These are phyloP conservation scores for Aquilaria yunnanensis DNA, from an alignment of 345 rosid species.

Conservation along the genomic window DNA sequence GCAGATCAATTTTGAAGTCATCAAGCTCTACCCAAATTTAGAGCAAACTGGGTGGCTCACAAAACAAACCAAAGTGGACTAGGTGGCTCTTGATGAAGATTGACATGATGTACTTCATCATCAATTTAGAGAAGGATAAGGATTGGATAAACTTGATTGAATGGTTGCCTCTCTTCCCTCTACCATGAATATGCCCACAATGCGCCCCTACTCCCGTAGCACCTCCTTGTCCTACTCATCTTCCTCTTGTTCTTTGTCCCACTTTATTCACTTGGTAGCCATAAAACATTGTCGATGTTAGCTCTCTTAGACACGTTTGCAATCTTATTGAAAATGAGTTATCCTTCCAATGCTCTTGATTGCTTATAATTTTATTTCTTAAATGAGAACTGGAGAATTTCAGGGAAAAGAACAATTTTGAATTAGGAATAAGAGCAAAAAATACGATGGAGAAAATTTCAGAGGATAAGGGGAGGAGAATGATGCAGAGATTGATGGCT, in stretches of 20 bases:
- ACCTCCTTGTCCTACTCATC: slow-evolving; percentile 34
- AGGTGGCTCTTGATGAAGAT: too few relatives aligned
- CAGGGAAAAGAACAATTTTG: slow-evolving; percentile 14
- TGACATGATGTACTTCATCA: too few relatives aligned
- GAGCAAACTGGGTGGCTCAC: too few relatives aligned
- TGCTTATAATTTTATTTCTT: slow-evolving; percentile 59
- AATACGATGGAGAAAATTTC: slow-evolving; percentile 7
- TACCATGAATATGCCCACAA: slow-evolving; percentile 72
- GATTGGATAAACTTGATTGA: slow-evolving; percentile 76
- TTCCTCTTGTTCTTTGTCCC: slow-evolving; percentile 41
- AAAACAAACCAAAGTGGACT: too few relatives aligned
- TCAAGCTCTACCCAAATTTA: too few relatives aligned
- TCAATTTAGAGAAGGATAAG: slow-evolving; percentile 6
- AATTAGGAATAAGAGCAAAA: slow-evolving; percentile 20
- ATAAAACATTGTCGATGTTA: slow-evolving; percentile 18
- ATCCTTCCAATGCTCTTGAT: slow-evolving; percentile 69
- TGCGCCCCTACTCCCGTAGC: slow-evolving; percentile 65
- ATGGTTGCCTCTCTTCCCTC: slow-evolving; percentile 63
- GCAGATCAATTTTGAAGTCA: too few relatives aligned
- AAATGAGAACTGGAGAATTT: slow-evolving; percentile 32
- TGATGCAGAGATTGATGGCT: slow-evolving; percentile 79
- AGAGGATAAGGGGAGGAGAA: slow-evolving; percentile 33
- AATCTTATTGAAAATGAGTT: slow-evolving; percentile 63
- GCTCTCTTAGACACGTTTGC: slow-evolving; percentile 49
- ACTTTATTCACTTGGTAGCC: slow-evolving; percentile 23